These are phyloP conservation scores for Amauroascus niger DNA, from an alignment of 2,329 filamentous ascomycete genomes.

Conservation along the genomic window DNA sequence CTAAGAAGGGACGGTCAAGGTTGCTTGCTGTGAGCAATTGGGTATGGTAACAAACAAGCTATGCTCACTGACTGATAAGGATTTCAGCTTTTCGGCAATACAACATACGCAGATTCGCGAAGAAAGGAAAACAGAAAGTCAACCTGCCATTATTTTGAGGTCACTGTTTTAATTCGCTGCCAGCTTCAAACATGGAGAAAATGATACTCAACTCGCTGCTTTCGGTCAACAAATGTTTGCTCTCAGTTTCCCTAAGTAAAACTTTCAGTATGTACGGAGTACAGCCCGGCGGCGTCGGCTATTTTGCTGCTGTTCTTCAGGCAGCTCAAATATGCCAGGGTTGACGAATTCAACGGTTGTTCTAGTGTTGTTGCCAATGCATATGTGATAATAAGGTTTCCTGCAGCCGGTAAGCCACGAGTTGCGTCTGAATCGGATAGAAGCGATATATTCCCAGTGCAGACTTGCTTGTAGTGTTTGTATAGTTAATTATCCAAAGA, in stretches of 20 bases:
- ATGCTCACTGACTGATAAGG: background rate
- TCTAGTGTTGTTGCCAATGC: background rate
- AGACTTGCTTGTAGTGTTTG: too few relatives aligned
- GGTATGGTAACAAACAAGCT: constrained; percentile 5
- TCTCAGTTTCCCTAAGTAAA: background rate
- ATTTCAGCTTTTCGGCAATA: background rate
- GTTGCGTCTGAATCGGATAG: background rate
- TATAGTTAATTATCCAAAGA: too few relatives aligned
- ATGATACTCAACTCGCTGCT: background rate
- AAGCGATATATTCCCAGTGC: too few relatives aligned
- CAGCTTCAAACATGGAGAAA: background rate
- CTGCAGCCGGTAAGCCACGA: background rate
- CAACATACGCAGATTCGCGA: background rate
- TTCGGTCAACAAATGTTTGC: background rate
- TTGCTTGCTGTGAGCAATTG: constrained; percentile 7
- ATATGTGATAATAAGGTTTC: constrained; percentile 3
- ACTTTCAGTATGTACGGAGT: too few relatives aligned
- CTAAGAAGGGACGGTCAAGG: too few relatives aligned
- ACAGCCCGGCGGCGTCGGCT: too few relatives aligned
- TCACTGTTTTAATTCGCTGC: background rate
- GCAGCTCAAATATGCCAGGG: background rate
- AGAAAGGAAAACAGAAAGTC: background rate
- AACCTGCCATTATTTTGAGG: background rate
- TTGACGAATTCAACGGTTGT: background rate
- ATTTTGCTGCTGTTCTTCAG: background rate